phyloP scores from a whole-genome alignment of 163 green algal species.

The Chlorella variabilis region DNA sequence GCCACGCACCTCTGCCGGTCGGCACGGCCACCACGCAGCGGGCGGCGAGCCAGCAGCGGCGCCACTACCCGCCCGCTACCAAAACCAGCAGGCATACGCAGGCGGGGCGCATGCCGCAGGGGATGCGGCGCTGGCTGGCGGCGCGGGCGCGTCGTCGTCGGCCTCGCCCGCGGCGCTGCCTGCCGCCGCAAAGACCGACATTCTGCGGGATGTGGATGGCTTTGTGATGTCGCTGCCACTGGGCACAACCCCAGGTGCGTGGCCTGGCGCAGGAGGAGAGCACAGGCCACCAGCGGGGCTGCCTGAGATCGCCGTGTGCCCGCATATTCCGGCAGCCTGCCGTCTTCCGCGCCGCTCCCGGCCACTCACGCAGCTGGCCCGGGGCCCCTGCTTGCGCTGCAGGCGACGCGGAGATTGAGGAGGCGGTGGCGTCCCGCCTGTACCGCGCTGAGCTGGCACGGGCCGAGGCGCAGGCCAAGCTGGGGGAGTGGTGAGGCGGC shows the following conservation, averaged over 20 bases:
- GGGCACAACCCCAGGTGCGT: slow-evolving; percentile 13
- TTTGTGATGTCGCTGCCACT: slow-evolving; percentile 46
- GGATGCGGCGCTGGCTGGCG: too few species aligned
- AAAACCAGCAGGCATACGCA: too few species aligned
- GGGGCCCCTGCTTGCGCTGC: too few species aligned
- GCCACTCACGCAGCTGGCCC: too few species aligned
- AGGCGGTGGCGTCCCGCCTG: slow-evolving; percentile 37
- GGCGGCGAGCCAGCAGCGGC: not conserved
- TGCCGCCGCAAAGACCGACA: not conserved
- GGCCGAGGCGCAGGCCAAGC: slow-evolving; percentile 39
- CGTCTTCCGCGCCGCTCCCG: too few species aligned
- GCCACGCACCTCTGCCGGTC: not conserved
- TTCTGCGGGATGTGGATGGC: slow-evolving; percentile 24
- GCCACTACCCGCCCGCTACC: too few species aligned
- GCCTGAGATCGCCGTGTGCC: too few species aligned
- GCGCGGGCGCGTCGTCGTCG: not conserved
- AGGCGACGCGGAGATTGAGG: slow-evolving; percentile 35
- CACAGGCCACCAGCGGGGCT: too few species aligned
- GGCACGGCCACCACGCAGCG: too few species aligned
- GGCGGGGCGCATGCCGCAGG: too few species aligned
- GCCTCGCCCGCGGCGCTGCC: not conserved
- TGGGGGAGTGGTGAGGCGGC: slow-evolving; percentile 38
- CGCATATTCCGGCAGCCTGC: too few species aligned
- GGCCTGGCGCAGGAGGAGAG: too few species aligned
- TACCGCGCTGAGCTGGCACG: slow-evolving; percentile 39